Evolutionary conservation across 352 stramenopile genomes (phyloP).

Genomic region (Globisporangium barbulae): DNA sequence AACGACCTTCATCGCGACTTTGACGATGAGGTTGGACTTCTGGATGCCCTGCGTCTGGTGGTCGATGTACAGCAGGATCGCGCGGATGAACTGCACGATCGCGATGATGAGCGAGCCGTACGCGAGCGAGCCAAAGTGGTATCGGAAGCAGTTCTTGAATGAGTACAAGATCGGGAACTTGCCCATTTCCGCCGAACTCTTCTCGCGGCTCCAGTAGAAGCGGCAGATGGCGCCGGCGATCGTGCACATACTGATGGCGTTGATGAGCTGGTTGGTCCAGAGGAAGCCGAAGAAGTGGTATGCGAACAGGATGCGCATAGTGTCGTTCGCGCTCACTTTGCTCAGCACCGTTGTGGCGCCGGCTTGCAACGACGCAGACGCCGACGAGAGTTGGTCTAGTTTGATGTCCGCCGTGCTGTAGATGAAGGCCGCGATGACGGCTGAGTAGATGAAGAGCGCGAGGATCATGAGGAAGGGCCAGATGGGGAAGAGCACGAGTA

Average conservation of each 20-base stretch:
- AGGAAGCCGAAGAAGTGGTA: slow-evolving; percentile 95
- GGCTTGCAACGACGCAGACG: slow-evolving; percentile 14
- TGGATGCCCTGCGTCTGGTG: slow-evolving; percentile 87
- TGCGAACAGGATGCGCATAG: slow-evolving; percentile 66
- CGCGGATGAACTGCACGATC: slow-evolving; percentile 93
- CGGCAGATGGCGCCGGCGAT: slow-evolving; percentile 89
- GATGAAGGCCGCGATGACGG: slow-evolving; percentile 59
- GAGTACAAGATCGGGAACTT: slow-evolving; percentile 55
- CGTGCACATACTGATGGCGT: slow-evolving; percentile 94
- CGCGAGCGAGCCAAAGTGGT: slow-evolving; percentile 95
- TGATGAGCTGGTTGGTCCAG: slow-evolving; percentile 96
- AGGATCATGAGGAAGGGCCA: slow-evolving; percentile 61
- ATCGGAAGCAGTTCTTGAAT: slow-evolving; percentile 84
- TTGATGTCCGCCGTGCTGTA: slow-evolving; percentile 58
- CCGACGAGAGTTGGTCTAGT: slow-evolving; percentile 27
- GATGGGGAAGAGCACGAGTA: slow-evolving; percentile 69
- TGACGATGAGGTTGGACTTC: slow-evolving; percentile 72
- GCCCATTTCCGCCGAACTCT: slow-evolving; percentile 60
- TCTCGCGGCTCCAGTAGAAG: slow-evolving; percentile 92
- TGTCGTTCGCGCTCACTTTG: slow-evolving; percentile 46
- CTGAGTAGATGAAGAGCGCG: slow-evolving; percentile 59
- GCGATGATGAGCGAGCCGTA: slow-evolving; percentile 96
- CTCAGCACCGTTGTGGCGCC: slow-evolving; percentile 27
- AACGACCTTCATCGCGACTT: slow-evolving; percentile 79
- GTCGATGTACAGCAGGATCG: slow-evolving; percentile 91